Evolutionary conservation across 805 yeast species (phyloP), one percentile per base, ranked within the genome.

Genomic region (Candida germanica): DNA sequence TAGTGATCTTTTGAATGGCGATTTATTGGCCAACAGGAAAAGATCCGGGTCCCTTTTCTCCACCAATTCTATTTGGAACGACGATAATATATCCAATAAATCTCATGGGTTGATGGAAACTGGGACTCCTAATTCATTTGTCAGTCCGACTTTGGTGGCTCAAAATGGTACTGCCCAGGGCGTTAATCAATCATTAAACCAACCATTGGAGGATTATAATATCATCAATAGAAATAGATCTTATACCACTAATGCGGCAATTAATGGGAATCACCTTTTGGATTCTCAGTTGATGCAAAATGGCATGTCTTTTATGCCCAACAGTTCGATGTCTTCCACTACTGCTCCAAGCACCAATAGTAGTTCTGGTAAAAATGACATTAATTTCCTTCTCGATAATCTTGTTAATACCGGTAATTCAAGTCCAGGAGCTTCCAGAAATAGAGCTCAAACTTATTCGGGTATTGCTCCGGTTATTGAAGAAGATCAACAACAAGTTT

Each of bases 21-120:
- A 20, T 23, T 2, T 15, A 16, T 7, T 28, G 19, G 32, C 38
- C 9, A 38, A 66, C 21, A 59, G 84, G 44, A 57, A 73, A 44
- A 67, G 85, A 36, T 77, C 83, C 1, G 78, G 80, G 4, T 76
- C 82, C 1, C 58, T 78, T 30, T 66, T 73, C 44, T 60, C 68
- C 17, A 59, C 69, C 3, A 57, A 64, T 43, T 75, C 82, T 26
- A 78, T 79, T 36, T 79, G 85, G 85, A 73, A 75, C 43, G 79
- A 73, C 47, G 75, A 70, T 31, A 46, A 51, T 23, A 35, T 49
- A 2, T 47, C 56, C 10, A 34, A 33, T 10, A 35, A 38, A n/a
- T 29, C 38, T 3, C 36, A 32, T 11, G 32, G 14, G 20, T 38
- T 38, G 16, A 28, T 36, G 30, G 39, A 36, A 6, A 21, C 40